Percentiles rank a stretch among this genome's conserved stretches.
Conservation (phyloP, 139 green algal species). For the Medakamo hakoo region DNA sequence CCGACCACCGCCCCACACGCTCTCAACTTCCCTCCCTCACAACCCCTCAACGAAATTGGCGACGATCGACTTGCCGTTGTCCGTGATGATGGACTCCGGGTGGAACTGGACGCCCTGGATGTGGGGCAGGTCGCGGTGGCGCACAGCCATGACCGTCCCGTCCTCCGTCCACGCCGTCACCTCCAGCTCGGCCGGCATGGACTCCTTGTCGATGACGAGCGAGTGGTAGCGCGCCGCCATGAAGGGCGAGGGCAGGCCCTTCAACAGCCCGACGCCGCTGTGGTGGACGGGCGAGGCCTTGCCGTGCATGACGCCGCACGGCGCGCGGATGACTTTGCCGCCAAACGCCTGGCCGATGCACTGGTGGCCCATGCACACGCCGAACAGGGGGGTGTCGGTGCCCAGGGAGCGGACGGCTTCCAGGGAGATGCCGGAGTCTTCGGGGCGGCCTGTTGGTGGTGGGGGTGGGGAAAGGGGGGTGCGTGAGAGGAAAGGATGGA, state of each 20-base stretch:
- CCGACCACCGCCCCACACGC: no score
- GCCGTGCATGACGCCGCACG: constrained; percentile 89
- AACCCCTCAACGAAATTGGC: constrained; percentile 60
- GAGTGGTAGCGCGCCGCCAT: constrained; percentile 74
- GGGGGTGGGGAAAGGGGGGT: background rate
- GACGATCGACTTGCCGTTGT: constrained; percentile 72
- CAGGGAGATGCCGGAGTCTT: constrained; percentile 90
- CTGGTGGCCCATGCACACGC: constrained; percentile 98
- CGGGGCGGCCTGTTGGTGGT: constrained; percentile 39
- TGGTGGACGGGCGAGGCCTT: constrained; percentile 87
- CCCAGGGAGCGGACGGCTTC: constrained; percentile 66
- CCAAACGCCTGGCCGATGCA: constrained; percentile 88
- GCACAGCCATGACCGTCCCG: constrained; percentile 90
- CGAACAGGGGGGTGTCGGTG: constrained; percentile 75
- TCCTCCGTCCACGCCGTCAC: constrained; percentile 95
- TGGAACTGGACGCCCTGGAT: constrained; percentile 95
- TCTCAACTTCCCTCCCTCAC: background rate
- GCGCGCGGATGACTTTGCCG: constrained; percentile 67
- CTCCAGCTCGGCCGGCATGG: constrained; percentile 78
- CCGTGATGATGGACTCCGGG: constrained; percentile 88
- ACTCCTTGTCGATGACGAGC: constrained; percentile 83
- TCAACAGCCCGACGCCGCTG: constrained; percentile 55
- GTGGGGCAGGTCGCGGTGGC: constrained; percentile 59
- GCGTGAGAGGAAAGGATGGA: background rate
- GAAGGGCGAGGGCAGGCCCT: constrained; percentile 61